Percentiles rank a stretch among this genome's conserved stretches.
Conservation (phyloP, 2,329 filamentous ascomycete species). For the Trichoderma koningii region DNA sequence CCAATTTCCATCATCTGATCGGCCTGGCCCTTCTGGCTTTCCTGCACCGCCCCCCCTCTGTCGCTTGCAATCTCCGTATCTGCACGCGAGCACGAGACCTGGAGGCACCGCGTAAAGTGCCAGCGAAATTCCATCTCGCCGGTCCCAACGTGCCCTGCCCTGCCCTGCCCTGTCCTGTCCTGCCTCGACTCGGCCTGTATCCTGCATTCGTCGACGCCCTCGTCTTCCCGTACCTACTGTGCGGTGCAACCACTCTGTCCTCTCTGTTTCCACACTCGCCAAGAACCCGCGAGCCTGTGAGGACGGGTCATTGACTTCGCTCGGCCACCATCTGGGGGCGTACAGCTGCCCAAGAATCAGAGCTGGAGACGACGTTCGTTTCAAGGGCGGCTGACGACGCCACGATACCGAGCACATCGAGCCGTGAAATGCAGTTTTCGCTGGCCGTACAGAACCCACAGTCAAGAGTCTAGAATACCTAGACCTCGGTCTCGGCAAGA, state of each 20-base stretch:
- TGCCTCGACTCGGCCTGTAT: too few relatives aligned
- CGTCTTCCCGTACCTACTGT: neutral
- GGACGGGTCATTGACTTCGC: neutral
- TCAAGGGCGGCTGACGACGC: constrained; percentile 8
- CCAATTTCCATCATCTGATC: constrained; percentile 11
- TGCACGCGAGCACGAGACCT: constrained; percentile 27
- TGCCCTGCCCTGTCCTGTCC: neutral
- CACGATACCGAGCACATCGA: neutral
- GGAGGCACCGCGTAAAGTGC: constrained; percentile 27
- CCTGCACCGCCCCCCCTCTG: constrained; percentile 25
- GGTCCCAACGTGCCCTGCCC: constrained; percentile 2
- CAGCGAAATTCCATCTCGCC: constrained; percentile 2
- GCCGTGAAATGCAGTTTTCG: constrained; percentile 25
- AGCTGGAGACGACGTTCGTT: neutral
- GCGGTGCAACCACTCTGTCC: constrained; percentile 19
- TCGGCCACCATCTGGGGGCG: neutral
- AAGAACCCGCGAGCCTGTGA: constrained; percentile 12
- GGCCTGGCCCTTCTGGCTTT: constrained; percentile 5
- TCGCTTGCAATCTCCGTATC: constrained; percentile 26
- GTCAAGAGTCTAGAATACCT: constrained; percentile 8
- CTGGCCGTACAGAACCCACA: constrained; percentile 6
- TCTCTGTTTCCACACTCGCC: constrained; percentile 6
- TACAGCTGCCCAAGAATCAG: constrained; percentile 11
- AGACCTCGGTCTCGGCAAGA: constrained; percentile 2
- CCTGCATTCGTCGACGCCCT: neutral